Evolutionary conservation across 208 protist genomes (phyloP), one percentile per base, ranked within the genome.

Genomic region (Lotmaria passim): DNA sequence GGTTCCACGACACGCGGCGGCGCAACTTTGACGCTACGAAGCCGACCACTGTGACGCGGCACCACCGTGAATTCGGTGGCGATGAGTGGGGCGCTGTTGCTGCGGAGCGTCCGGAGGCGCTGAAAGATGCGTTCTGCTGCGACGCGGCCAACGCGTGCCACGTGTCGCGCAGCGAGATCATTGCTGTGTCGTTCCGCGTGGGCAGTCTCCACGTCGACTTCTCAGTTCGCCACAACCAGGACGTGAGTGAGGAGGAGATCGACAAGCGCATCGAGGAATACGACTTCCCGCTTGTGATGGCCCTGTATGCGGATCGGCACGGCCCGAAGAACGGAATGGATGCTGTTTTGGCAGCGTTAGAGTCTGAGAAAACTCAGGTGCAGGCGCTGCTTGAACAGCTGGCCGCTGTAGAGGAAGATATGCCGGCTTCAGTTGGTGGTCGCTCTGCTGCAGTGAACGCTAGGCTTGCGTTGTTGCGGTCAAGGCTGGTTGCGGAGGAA

Each of bases 121-220:
- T 89, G 47, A 30, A 39, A 15, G 59, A 67, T 24, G 55, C 64
- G 14, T 75, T 85, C 64, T n/a, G 47, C 17, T 46, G 41, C 17
- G 83, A 89, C 58, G 23, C 64, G 23, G 47, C 62, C 17, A 44
- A 15, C 21, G 72, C 82, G 12, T 89, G 81, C 73, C 69, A 81
- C 14, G 61, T 89, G 19, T 55, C 63, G 6, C 60, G 56, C 23
- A 73, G 81, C 26, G 65, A 78, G 53, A 53, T 69, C 10, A 50
- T 78, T 2, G 30, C 69, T 43, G 56, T 85, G 7, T 17, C 52
- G 7, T 71, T 79, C 57, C 31, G 23, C 17, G 41, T 75, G 8
- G 84, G 75, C 28, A 78, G 75, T 43, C 71, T 84, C n/a, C 66
- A 70, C 24, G 72, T 62, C 21, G 61, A 31, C 26, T 81, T 84